These are phyloP conservation scores for Gossypium longicalyx DNA, from an alignment of 345 rosid genomes.

Conservation along the genomic window DNA sequence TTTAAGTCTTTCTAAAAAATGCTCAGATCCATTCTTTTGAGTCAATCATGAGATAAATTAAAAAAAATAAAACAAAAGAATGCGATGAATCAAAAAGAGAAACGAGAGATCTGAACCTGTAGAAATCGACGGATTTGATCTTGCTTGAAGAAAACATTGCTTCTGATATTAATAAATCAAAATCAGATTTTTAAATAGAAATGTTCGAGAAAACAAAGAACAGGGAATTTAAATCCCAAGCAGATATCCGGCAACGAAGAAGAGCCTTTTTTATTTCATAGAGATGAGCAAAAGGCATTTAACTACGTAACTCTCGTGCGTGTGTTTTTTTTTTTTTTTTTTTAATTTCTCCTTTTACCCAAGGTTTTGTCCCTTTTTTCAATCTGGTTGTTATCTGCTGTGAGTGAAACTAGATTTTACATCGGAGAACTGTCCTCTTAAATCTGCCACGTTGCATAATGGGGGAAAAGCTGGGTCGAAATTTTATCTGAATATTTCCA, in stretches of 20 bases:
- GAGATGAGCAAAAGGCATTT: neutral
- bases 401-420: neutral
- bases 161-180: neutral
- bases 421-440: neutral
- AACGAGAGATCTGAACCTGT: conserved; percentile 9
- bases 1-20: neutral
- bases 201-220: neutral
- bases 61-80: neutral
- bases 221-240: conserved; percentile 1
- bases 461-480: neutral
- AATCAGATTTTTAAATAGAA: conserved; percentile 3
- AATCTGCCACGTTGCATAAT: neutral
- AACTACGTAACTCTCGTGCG: neutral
- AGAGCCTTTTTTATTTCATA: conserved; percentile 11
- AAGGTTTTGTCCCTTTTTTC: neutral
- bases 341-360: neutral
- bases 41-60: neutral
- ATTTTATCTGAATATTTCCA: neutral
- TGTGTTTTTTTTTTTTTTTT: neutral
- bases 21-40: neutral
- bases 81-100: neutral
- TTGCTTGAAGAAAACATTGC: conserved; percentile 58
- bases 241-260: conserved; percentile 14
- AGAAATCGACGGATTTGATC: conserved; percentile 70
- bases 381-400: neutral